Base-by-base conservation (phyloP, 2,329 filamentous ascomycete species). In the Delphinella strobiligena region DNA sequence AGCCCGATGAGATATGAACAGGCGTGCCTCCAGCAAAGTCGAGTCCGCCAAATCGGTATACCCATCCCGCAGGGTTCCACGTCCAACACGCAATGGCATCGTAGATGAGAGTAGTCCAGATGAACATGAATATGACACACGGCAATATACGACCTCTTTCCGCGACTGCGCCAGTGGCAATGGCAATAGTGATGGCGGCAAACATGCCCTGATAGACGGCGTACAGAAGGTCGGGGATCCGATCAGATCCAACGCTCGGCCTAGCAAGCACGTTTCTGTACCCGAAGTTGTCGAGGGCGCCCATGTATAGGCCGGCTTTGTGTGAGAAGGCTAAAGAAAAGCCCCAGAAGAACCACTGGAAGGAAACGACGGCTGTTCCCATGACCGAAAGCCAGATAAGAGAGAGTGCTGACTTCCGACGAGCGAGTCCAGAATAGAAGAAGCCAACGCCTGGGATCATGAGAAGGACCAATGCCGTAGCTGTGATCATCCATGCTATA, bases 261-360 rank as follows among this genome's bases (percentile, higher is more conserved):
- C 69, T 71, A 29, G 69, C 86, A 22, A 93, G 70, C 17, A 91
- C 83, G 59, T 82, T 71, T 48, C 68, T 77, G 60, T 93, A 80
- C 32, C 81, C 86, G 55, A 93, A 77, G 65, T 93, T 89, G 48
- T 74, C 63, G 18, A 93, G 67, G 51, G 87, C 71, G 43, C 86
- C 86, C 46, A 93, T 83, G 59, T 76, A 93, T 31, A 68, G 73
- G 34, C 80, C 78, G 18, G 82, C 81, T 2, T 72, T 70, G 61
- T 89, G 84, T 12, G 84, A 91, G 58, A 88, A 91, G 35, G 82
- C 76, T 9, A 91, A 64, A 4, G 82, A 87, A 59, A 85, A 93
- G 35, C 86, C 86, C 86, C 86, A 93, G 68, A 93, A 89, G 68
- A 93, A 93, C 86, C 87, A 94, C 57, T 93, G 85, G 63, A 93